phyloP scores from a whole-genome alignment of 2,329 filamentous ascomycete genomes.

The Aaosphaeria pasadenensis region DNA sequence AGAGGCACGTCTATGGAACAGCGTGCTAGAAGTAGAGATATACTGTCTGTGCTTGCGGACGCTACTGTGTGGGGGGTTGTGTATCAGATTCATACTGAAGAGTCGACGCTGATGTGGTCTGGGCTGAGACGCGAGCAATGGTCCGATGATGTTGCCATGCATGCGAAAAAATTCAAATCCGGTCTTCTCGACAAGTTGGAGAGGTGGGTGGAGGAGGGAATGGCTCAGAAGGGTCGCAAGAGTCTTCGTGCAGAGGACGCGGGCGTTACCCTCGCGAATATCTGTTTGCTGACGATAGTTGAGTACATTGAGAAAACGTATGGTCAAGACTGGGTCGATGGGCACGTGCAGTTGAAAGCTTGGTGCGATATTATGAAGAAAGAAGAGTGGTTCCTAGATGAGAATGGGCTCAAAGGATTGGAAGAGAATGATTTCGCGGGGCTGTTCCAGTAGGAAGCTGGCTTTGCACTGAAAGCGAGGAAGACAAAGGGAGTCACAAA shows the following conservation, averaged over 20 bases:
- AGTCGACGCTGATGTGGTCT: constrained; percentile 6
- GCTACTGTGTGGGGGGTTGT: constrained; percentile 3
- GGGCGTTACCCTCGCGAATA: constrained; percentile 10
- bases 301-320: constrained; percentile 10
- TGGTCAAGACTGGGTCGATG: constrained; percentile 11
- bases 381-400: constrained; percentile 8
- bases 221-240: constrained; percentile 3
- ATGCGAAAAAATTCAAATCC: constrained; percentile 3
- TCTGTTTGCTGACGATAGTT: constrained; percentile 11
- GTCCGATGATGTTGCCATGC: constrained; percentile 1
- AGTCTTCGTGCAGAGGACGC: constrained; percentile 10
- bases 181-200: constrained; percentile 8
- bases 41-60: constrained; percentile 7
- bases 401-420: constrained; percentile 3
- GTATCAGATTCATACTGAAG: constrained; percentile 4
- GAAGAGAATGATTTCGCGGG: constrained; percentile 10
- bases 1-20: constrained; percentile 5
- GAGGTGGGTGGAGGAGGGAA: constrained; percentile 8
- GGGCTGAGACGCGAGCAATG: neutral
- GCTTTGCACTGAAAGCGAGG: too few relatives aligned
- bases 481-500: too few relatives aligned
- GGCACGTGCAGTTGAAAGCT: constrained; percentile 8
- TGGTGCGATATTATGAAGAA: constrained; percentile 11
- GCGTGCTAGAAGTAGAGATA: constrained; percentile 7
- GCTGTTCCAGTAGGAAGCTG: neutral